Evolutionary conservation across 2,329 filamentous ascomycete genomes (phyloP), one percentile per base, ranked within the genome.

Genomic region (Ophiostoma montium): DNA sequence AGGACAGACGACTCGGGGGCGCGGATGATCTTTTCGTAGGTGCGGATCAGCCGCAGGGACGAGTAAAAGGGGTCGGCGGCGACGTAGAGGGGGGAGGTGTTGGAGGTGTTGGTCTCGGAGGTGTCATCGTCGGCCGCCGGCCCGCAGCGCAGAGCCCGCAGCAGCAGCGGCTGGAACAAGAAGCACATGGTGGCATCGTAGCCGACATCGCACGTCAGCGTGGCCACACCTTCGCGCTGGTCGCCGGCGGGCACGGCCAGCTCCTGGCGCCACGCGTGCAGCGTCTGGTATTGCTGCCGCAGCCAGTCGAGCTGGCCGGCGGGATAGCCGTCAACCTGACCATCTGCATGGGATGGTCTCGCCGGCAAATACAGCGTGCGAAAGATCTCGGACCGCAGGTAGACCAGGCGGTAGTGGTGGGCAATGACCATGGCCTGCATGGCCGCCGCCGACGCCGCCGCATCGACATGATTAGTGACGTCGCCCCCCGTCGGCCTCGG

Each of bases 331-430:
- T 10, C 11, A 2, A n/a, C 5, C 19, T 15, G 6, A 5, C 18
- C 19, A 11, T 18, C 13, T 8, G 52, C n/a, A n/a, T n/a, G 35
- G 3, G 44, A 38, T 4, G 48, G 30, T 19, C 35, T 27, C 4
- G 55, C 55, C 2, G 54, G 54, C n/a, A 57, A 46, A 39, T 57
- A 57, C 48, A 55, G 46, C 9, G 52, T 33, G 1, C 51, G 57
- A 49, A 62, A 63, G 44, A 65, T 62, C 46, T 65, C 62, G 9
- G 61, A 63, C 11, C 62, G 60, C 13, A 63, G 54, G 49, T 65
- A 63, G 9, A 62, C 59, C 12, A 65, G 59, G 9, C 62, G 60
- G 51, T 64, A 64, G 52, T 62, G 61, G 51, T 64, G 62, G 4
- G 44, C 53, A n/a, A 54, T 54, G 15, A 58, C 57, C 44, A 61